Evolutionary conservation across 1,139 yeast species (phyloP).

Genomic region (Pichia sp.): DNA sequence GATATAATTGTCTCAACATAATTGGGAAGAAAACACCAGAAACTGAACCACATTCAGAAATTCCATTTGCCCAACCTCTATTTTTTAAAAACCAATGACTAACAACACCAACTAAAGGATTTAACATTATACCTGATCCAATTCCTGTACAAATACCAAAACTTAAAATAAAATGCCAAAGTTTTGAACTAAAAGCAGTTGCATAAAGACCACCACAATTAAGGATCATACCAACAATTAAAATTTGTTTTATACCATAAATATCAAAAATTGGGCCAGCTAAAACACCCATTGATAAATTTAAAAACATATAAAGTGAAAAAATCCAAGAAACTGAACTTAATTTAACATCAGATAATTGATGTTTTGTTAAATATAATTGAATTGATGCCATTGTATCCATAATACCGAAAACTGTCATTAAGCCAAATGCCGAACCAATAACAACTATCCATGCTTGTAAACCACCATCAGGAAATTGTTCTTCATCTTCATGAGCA

Average conservation of each 20-base stretch:
- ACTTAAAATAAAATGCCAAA: constrained; percentile 53
- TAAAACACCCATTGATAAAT: constrained; percentile 48
- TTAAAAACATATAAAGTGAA: constrained; percentile 49
- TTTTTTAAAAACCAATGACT: constrained; percentile 57
- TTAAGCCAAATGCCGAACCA: constrained; percentile 59
- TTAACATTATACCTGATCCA: constrained; percentile 51
- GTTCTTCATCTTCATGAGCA: constrained; percentile 24
- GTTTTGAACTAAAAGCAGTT: constrained; percentile 44
- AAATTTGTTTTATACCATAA: constrained; percentile 45
- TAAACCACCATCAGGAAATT: constrained; percentile 56
- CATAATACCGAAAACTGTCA: constrained; percentile 58
- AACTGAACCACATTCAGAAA: constrained; percentile 54
- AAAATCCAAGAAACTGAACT: constrained; percentile 62
- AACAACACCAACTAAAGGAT: constrained; percentile 53
- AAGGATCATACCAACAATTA: constrained; percentile 41
- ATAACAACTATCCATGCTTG: constrained; percentile 49
- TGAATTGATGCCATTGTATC: constrained; percentile 65
- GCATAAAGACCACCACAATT: constrained; percentile 48
- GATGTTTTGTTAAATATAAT: constrained; percentile 52
- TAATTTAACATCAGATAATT: constrained; percentile 39
- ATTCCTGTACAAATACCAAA: constrained; percentile 52
- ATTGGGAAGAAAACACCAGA: constrained; percentile 61
- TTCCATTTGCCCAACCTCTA: constrained; percentile 53
- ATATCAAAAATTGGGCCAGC: constrained; percentile 63
- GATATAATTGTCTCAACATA: constrained; percentile 48